A percentile compares a stretch with the other conserved stretches of the same genome.
Conservation (phyloP, 768 basidiomycete species). For the Lentinus brumalis region DNA sequence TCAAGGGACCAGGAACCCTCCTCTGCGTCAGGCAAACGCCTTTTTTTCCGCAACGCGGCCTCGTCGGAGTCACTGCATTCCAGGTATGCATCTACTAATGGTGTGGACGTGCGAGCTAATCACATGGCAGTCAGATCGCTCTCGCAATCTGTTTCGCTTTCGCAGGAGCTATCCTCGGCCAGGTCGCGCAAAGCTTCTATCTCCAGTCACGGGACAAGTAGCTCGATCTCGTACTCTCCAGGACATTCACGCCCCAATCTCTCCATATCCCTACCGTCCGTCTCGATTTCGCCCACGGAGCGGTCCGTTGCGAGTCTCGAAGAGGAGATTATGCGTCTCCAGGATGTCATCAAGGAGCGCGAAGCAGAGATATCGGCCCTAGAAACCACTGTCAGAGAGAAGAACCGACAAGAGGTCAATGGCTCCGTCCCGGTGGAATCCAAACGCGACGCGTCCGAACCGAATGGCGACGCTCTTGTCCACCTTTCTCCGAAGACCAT, state of each 20-base stretch:
- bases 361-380: conserved; percentile 87
- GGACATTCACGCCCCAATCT: conserved; percentile 54
- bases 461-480: conserved; percentile 30
- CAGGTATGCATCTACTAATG: conserved; percentile 52
- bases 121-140: conserved; percentile 62
- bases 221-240: conserved; percentile 62
- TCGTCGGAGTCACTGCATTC: conserved; percentile 86
- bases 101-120: conserved; percentile 20
- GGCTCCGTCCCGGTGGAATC: neutral
- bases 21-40: conserved; percentile 60
- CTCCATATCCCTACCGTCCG: conserved; percentile 55
- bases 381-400: conserved; percentile 54
- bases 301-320: conserved; percentile 86
- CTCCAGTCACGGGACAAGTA: conserved; percentile 75
- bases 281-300: conserved; percentile 47
- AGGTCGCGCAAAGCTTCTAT: conserved; percentile 83
- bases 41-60: conserved; percentile 85
- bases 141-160: conserved; percentile 92
- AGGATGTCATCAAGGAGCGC: conserved; percentile 87
- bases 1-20: conserved; percentile 50
- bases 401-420: conserved; percentile 22
- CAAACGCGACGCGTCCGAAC: conserved; percentile 1
- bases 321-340: conserved; percentile 93
- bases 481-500: conserved; percentile 71
- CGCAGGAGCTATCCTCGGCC: conserved; percentile 93